Evolutionary conservation across 148 eudicot species (phyloP).

Genomic region (Amaranthus hypochondriacus): DNA sequence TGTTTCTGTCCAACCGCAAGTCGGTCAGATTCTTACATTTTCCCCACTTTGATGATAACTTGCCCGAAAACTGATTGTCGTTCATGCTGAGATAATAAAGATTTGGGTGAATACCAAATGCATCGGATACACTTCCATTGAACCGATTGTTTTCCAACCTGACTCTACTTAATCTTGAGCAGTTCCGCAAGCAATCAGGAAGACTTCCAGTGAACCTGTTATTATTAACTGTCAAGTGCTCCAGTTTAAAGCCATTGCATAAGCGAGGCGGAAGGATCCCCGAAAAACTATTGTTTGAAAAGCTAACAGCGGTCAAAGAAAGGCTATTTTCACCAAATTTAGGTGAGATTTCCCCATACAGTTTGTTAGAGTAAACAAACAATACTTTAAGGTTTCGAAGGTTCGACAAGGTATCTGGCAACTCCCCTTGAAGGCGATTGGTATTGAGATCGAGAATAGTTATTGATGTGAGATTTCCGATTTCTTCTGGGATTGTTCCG

Average conservation of each 20-base stretch:
- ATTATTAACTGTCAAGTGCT: slow-evolving; percentile 41
- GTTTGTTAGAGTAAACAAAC: slow-evolving; percentile 38
- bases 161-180: slow-evolving; percentile 51
- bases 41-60: slow-evolving; percentile 60
- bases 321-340: slow-evolving; percentile 49
- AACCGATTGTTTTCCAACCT: slow-evolving; percentile 70
- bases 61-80: slow-evolving; percentile 59
- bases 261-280: slow-evolving; percentile 61
- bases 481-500: slow-evolving; percentile 58
- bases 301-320: slow-evolving; percentile 43
- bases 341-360: slow-evolving; percentile 49
- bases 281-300: slow-evolving; percentile 64
- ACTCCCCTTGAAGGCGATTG: slow-evolving; percentile 57
- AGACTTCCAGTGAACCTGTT: slow-evolving; percentile 59
- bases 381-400: slow-evolving; percentile 40
- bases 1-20: slow-evolving; percentile 37
- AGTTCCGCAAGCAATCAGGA: slow-evolving; percentile 73
- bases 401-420: slow-evolving; percentile 50
- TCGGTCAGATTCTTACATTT: slow-evolving; percentile 44
- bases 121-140: slow-evolving; percentile 56
- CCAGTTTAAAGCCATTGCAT: slow-evolving; percentile 52
- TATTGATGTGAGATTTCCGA: slow-evolving; percentile 52
- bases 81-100: slow-evolving; percentile 48
- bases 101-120: slow-evolving; percentile 58
- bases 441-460: slow-evolving; percentile 36